Conservation (phyloP, 352 stramenopile genomes). For the Phytopythium kandeliae region DNA sequence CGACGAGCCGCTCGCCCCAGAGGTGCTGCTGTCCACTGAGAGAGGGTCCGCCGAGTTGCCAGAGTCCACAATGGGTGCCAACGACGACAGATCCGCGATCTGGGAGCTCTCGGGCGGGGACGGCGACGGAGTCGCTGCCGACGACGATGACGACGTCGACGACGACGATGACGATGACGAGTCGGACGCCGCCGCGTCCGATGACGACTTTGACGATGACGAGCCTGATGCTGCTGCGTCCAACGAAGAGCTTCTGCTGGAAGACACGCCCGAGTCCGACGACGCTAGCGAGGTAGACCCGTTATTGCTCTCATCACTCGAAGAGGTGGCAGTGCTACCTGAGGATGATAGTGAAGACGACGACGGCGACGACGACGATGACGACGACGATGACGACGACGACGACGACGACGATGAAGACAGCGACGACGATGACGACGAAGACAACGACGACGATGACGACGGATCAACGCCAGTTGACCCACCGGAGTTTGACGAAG, state of each 20-base stretch:
- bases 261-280: background rate
- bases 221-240: background rate
- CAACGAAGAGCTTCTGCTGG: background rate
- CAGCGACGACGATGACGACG: too few species aligned
- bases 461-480: background rate
- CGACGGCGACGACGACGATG: too few species aligned
- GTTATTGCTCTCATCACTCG: background rate
- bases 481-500: background rate
- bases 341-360: too few species aligned
- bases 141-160: background rate
- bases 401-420: too few species aligned
- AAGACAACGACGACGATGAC: background rate
- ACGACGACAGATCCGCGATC: conserved; percentile 3
- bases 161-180: too few species aligned
- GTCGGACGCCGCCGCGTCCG: too few species aligned
- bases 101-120: background rate
- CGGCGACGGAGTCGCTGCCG: conserved; percentile 8
- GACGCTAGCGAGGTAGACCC: too few species aligned
- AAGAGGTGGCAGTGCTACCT: background rate
- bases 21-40: conserved; percentile 10
- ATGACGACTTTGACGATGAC: too few species aligned
- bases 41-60: conserved; percentile 14
- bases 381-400: background rate
- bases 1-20: conserved; percentile 1
- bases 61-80: conserved; percentile 24